These are phyloP conservation scores for Physcomitrellopsis africana DNA, from an alignment of 225 moss, liverwort and hornwort species.

Conservation along the genomic window DNA sequence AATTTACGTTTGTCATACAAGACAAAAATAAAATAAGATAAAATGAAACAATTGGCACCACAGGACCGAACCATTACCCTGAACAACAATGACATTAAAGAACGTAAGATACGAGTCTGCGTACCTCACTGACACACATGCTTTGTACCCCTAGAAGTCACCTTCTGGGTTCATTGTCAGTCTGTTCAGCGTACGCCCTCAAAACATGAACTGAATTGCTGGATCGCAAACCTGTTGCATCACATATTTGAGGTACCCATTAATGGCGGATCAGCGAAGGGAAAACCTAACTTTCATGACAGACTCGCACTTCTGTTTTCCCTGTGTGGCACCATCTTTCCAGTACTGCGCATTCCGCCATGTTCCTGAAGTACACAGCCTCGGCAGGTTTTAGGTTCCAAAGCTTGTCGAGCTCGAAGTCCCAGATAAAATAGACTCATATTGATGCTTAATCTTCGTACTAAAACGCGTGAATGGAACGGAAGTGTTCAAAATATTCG, in stretches of 20 bases:
- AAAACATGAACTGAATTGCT: slow-evolving; percentile 96
- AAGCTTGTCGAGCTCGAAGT: neutral
- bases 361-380: neutral
- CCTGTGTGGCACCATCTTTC: neutral
- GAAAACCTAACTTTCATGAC: neutral
- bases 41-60: neutral
- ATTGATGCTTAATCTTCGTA: neutral
- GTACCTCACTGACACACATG: slow-evolving; percentile 83
- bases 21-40: no score
- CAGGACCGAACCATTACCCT: neutral
- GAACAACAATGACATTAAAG: neutral
- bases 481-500: slow-evolving; percentile 67
- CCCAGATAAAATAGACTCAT: no score
- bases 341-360: neutral
- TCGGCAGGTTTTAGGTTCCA: neutral
- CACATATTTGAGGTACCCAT: slow-evolving; percentile 15
- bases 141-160: slow-evolving; percentile 68
- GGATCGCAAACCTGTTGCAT: slow-evolving; percentile 85
- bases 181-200: slow-evolving; percentile 81
- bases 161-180: slow-evolving; percentile 66
- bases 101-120: neutral
- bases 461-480: slow-evolving; percentile 17
- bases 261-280: neutral
- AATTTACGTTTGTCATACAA: no score
- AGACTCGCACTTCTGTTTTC: neutral